Conservation (phyloP, 169 alveolate species). For the Plasmodium billcollinsi region DNA sequence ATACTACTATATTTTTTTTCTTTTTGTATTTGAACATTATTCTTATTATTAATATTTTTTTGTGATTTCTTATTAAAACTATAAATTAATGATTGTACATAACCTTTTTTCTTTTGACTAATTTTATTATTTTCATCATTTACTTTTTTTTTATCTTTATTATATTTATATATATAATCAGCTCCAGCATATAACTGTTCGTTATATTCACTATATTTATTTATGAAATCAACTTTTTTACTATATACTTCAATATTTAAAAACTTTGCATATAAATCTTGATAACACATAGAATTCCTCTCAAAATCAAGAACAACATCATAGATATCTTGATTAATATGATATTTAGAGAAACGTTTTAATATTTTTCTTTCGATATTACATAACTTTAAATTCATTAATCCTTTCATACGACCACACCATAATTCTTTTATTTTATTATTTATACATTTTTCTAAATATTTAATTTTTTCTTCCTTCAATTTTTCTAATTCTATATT, state of each 20-base stretch:
- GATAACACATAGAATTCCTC: slow-evolving; percentile 62
- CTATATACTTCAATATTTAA: background rate
- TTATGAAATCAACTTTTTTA: slow-evolving; percentile 26
- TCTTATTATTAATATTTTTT: slow-evolving; percentile 20
- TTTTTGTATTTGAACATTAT: background rate
- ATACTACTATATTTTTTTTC: background rate
- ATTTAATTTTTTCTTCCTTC: slow-evolving; percentile 61
- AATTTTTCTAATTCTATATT: slow-evolving; percentile 59
- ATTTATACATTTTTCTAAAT: slow-evolving; percentile 62
- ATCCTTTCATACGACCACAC: slow-evolving; percentile 74
- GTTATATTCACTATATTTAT: slow-evolving; percentile 13
- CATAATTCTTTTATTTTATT: slow-evolving; percentile 71
- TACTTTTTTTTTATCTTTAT: background rate
- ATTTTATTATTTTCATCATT: slow-evolving; percentile 23
- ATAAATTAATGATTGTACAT: slow-evolving; percentile 57
- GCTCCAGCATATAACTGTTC: no score
- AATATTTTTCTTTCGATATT: slow-evolving; percentile 47
- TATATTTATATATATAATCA: slow-evolving; percentile 11
- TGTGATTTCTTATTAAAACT: slow-evolving; percentile 63
- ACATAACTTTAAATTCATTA: slow-evolving; percentile 47
- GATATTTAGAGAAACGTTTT: slow-evolving; percentile 31
- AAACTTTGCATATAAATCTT: slow-evolving; percentile 30
- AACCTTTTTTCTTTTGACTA: slow-evolving; percentile 39
- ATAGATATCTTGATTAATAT: slow-evolving; percentile 20
- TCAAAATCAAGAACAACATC: slow-evolving; percentile 61